Base-by-base conservation (phyloP, 1,139 yeast genomes). In the Yamadazyma pseudoaaseri region DNA sequence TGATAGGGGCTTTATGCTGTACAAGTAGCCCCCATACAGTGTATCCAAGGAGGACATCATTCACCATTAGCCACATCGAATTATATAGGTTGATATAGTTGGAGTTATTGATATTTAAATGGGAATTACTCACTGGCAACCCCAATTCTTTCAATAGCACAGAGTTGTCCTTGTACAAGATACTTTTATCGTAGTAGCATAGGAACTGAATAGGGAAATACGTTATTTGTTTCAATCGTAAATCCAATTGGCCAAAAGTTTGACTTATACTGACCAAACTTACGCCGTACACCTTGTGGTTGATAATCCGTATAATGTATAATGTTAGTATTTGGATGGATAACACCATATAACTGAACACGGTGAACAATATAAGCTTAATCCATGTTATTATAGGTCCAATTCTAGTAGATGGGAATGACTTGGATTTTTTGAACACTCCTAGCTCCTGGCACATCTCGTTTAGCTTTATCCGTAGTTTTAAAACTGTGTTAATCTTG, bases 81-180 rank as follows among this genome's bases (percentile, higher is more conserved):
- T 94, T 94, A 62, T 87, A 87, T 43, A 92, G 76, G 39, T 89
- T 76, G 48, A 92, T 90, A 53, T 92, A 94, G 55, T 90, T 96
- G 31, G 78, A 82, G 43, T 70, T 70, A 38, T 66, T 65, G 40
- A 69, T 62, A 43, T 70, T 70, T 38, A 67, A 49, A 38, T 64
- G 57, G 10, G 61, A 55, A 42, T 69, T 69, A 36, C 60, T 59
- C 7, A 58, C 51, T 1, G 73, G 73, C 16, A 68, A 48, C 15
- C 63, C 56, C 26, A 70, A 50, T 23, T 49, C 51, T 26, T 53
- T 42, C 21, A 57, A 38, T 6, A 58, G 41, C 9, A 42, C 44
- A 1, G 56, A 47, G 26, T 54, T 49, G 14, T 54, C 53, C 15
- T 54, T 49, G 33, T 60, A 60, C 20, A 62, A 46, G 22, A 61